Percentiles rank a stretch among this genome's conserved stretches.
Evolutionary conservation across 768 basidiomycete genomes (phyloP).

Genomic region (Tricholoma flavovirens): DNA sequence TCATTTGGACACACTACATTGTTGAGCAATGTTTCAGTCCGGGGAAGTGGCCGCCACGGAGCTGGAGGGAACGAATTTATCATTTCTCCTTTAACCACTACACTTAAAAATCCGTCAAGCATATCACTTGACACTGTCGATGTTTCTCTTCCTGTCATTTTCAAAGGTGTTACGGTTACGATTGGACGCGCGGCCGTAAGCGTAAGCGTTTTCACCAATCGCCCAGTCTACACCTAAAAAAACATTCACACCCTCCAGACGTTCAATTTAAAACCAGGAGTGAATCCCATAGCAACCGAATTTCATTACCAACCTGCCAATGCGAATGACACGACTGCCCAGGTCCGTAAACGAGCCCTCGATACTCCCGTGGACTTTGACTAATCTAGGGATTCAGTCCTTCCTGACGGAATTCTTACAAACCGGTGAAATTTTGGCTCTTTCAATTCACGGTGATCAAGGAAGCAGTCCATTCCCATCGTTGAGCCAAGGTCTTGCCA

Average conservation of each 20-base stretch:
- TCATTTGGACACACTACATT: constrained; percentile 48
- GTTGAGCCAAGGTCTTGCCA: constrained; percentile 47
- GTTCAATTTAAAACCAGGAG: constrained; percentile 54
- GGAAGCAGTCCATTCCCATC: constrained; percentile 59
- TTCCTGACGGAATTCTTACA: constrained; percentile 61
- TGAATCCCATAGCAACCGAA: constrained; percentile 47
- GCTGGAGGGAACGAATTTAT: constrained; percentile 55
- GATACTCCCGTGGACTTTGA: background rate
- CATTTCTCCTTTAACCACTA: constrained; percentile 49
- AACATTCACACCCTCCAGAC: constrained; percentile 25
- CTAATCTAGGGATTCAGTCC: constrained; percentile 22
- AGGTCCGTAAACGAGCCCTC: constrained; percentile 23
- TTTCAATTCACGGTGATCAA: constrained; percentile 56
- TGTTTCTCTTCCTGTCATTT: constrained; percentile 54
- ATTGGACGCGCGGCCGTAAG: constrained; percentile 57
- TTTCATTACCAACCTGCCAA: constrained; percentile 65
- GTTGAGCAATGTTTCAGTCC: constrained; percentile 52
- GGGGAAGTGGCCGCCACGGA: constrained; percentile 65
- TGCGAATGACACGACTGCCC: constrained; percentile 61
- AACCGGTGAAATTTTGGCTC: constrained; percentile 37
- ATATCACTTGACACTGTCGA: constrained; percentile 54
- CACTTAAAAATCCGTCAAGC: constrained; percentile 62
- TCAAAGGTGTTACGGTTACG: constrained; percentile 42
- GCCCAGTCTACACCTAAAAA: background rate
- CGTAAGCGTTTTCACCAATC: constrained; percentile 30